Evolutionary conservation across 441 rosid species (phyloP), one percentile per base, ranked within the genome.

Genomic region (Pelargonium myrrhifolium): DNA sequence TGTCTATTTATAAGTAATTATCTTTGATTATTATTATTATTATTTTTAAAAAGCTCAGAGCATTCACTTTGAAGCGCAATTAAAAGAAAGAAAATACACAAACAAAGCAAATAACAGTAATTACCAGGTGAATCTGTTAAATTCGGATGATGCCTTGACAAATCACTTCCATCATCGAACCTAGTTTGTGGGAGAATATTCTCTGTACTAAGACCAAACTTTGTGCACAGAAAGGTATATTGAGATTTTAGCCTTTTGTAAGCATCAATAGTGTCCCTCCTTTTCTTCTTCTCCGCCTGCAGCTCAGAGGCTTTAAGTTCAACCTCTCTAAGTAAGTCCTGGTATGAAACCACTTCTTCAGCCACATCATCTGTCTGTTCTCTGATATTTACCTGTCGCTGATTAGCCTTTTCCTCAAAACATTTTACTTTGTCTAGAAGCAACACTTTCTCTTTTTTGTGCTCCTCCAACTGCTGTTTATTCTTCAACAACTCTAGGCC

Each of bases 201-300:
- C 65, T 85, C 90, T 10, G 71, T 65, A 37, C 82, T 79, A 72
- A 85, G 86, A 53, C 89, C 90, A 26, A 20, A 72, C 83, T 68
- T 89, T 71, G 71, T 37, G 47, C 78, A 66, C 66, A 94, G 90
- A 74, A 43, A 94, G 39, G 60, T 82, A 78, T 89, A 78, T 58
- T 92, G 92, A 64, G 93, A 87, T 76, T 83, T 89, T 61, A 88
- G 74, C 67, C 75, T 86, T 62, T 89, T 89, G 85, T 82, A 88
- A 22, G 73, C 67, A 74, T 69, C 84, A 64, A 69, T 0, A 12
- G 77, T n/a, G 22, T 83, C 78, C 39, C 67, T 75, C 62, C 10
- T 71, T 74, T 80, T 87, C 78, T 77, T 81, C 82, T 65, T 82
- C 84, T 81, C 86, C 26, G 72, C 63, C 65, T 72, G 65, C 63